Evolutionary conservation across 1,284 basidiomycete genomes (phyloP).

Genomic region (Somion occarium): DNA sequence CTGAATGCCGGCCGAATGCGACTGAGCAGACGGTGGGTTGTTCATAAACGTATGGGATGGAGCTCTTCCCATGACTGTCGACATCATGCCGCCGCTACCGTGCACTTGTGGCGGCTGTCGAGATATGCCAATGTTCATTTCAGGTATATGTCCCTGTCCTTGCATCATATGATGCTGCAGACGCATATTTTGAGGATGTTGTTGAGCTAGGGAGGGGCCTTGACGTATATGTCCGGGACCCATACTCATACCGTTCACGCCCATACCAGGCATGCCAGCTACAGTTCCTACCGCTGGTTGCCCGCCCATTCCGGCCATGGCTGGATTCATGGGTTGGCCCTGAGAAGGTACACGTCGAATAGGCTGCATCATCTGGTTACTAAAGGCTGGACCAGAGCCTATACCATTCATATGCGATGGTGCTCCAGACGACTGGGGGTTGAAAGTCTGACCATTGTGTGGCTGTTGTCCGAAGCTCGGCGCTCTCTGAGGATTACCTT

Average conservation of each 20-base stretch:
- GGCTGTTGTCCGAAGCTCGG: background rate
- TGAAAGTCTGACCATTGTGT: background rate
- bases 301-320: constrained; percentile 2
- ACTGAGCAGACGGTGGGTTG: background rate
- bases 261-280: background rate
- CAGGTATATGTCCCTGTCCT: background rate
- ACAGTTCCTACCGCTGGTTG: constrained; percentile 2
- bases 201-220: background rate
- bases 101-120: background rate
- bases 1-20: constrained; percentile 8
- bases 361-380: background rate
- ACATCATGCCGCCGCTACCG: background rate
- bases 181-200: background rate
- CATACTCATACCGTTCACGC: background rate
- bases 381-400: background rate
- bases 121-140: background rate
- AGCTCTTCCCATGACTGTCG: background rate
- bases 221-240: background rate
- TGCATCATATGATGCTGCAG: constrained; percentile 1
- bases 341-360: constrained; percentile 3
- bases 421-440: background rate
- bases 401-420: constrained; percentile 5
- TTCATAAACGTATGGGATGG: constrained; percentile 1
- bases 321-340: background rate
- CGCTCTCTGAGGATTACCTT: background rate